Evolutionary conservation across 202 grass and related monocot species (phyloP).

Genomic region (Bolboschoenoplectus hybrid): DNA sequence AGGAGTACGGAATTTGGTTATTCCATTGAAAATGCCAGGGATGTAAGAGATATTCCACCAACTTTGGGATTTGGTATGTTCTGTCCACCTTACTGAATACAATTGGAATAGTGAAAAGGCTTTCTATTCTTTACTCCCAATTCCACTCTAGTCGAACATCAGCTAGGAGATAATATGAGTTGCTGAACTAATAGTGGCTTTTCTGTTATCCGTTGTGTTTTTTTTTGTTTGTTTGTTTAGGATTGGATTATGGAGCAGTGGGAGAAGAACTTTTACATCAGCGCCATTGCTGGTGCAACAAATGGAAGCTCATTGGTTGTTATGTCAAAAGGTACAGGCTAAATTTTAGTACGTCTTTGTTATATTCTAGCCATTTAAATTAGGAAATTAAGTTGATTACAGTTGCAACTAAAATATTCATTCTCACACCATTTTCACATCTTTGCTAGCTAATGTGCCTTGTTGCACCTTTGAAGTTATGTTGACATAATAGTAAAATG

Average conservation of each 20-base stretch:
- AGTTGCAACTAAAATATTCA: background rate
- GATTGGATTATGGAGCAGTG: constrained; percentile 99
- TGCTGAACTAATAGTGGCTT: constrained; percentile 21
- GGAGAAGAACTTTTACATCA: constrained; percentile 98
- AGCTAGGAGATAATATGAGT: background rate
- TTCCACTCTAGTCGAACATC: background rate
- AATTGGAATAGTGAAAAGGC: background rate
- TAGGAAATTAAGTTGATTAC: background rate
- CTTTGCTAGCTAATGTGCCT: background rate
- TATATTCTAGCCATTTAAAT: constrained; percentile 23
- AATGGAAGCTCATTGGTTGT: constrained; percentile 96
- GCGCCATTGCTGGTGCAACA: constrained; percentile 80
- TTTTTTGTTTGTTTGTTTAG: constrained; percentile 38
- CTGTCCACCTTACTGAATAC: background rate
- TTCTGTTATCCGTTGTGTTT: background rate
- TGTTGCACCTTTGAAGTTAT: constrained; percentile 12
- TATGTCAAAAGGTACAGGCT: constrained; percentile 86
- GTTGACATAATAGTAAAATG: background rate
- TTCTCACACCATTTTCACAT: background rate
- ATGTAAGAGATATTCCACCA: constrained; percentile 27
- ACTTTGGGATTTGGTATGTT: constrained; percentile 32
- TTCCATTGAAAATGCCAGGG: background rate
- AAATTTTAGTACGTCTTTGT: constrained; percentile 36
- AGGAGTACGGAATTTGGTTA: background rate
- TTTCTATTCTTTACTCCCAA: background rate